Percentiles rank a stretch among this genome's conserved stretches.
Conservation (phyloP, 805 yeast genomes). For the Metschnikowia corniflorae region DNA sequence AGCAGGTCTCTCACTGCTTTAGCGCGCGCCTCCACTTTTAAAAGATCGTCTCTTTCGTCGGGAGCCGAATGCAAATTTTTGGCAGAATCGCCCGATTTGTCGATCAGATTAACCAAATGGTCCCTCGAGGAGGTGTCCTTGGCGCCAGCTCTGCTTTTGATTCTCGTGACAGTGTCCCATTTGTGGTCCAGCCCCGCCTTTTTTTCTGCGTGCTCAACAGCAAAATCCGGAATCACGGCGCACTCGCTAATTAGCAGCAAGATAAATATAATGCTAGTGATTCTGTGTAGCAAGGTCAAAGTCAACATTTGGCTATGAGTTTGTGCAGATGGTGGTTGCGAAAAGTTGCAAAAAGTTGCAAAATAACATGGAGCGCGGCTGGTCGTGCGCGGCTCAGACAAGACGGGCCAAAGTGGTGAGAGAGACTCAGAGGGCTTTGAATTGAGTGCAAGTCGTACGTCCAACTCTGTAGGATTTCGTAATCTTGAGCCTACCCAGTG, state of each 20-base stretch:
- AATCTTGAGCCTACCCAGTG: too few species aligned
- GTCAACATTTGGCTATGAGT: slow-evolving; percentile 3
- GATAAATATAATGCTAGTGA: slow-evolving; percentile 3
- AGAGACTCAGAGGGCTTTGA: too few species aligned
- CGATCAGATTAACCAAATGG: slow-evolving; percentile 1
- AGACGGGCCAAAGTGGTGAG: too few species aligned
- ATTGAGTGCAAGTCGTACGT: too few species aligned
- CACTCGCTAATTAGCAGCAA: slow-evolving; percentile 4
- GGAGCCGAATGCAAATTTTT: slow-evolving; percentile 1
- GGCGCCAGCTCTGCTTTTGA: slow-evolving; percentile 5
- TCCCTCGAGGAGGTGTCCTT: slow-evolving; percentile 3
- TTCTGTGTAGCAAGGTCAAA: slow-evolving; percentile 4
- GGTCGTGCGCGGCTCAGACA: too few species aligned
- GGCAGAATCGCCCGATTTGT: slow-evolving; percentile 1
- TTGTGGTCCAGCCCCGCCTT: slow-evolving; percentile 2
- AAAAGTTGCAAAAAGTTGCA: slow-evolving; percentile 7
- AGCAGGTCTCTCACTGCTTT: slow-evolving; percentile 1
- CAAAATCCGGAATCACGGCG: slow-evolving; percentile 5
- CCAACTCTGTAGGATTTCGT: too few species aligned
- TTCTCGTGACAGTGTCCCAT: slow-evolving; percentile 7
- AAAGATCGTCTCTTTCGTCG: background rate
- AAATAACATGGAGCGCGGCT: too few species aligned
- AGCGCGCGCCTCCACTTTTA: background rate
- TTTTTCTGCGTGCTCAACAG: background rate
- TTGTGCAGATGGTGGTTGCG: too few species aligned